Evolutionary conservation across 345 rosid species (phyloP).

Genomic region (Eucalyptus guilfoylei): DNA sequence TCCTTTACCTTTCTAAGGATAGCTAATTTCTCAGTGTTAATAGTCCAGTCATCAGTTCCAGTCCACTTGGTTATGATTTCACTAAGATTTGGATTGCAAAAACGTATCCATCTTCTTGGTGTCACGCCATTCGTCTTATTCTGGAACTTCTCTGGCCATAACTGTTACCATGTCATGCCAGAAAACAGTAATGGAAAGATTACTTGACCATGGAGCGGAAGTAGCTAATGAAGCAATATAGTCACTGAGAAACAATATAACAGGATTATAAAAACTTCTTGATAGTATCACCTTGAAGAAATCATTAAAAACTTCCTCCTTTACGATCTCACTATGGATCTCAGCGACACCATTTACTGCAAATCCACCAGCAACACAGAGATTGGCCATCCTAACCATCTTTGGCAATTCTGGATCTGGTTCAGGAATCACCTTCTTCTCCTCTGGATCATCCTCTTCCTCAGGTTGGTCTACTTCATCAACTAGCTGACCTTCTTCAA

Average conservation of each 20-base stretch:
- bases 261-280: not conserved
- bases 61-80: constrained; percentile 35
- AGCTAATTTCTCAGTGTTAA: constrained; percentile 19
- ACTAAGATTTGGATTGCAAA: constrained; percentile 35
- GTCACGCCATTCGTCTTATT: constrained; percentile 54
- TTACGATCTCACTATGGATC: constrained; percentile 46
- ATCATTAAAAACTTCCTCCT: constrained; percentile 36
- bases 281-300: constrained; percentile 17
- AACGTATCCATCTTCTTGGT: constrained; percentile 43
- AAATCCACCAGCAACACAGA: constrained; percentile 27
- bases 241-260: not conserved
- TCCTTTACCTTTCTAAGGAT: constrained; percentile 15
- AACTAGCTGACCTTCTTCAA: constrained; percentile 1
- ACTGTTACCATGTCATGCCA: constrained; percentile 3
- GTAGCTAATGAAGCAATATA: not conserved
- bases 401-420: constrained; percentile 19
- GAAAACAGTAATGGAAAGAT: not conserved
- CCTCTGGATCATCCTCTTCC: not conserved
- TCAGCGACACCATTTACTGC: constrained; percentile 43
- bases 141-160: constrained; percentile 48
- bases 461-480: constrained; percentile 3
- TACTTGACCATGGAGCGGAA: not conserved
- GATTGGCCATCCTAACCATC: constrained; percentile 37
- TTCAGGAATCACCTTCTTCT: constrained; percentile 2
- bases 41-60: constrained; percentile 33